Evolutionary conservation across 1,284 basidiomycete genomes (phyloP), one percentile per base, ranked within the genome.

Genomic region (Moniliella sp.): DNA sequence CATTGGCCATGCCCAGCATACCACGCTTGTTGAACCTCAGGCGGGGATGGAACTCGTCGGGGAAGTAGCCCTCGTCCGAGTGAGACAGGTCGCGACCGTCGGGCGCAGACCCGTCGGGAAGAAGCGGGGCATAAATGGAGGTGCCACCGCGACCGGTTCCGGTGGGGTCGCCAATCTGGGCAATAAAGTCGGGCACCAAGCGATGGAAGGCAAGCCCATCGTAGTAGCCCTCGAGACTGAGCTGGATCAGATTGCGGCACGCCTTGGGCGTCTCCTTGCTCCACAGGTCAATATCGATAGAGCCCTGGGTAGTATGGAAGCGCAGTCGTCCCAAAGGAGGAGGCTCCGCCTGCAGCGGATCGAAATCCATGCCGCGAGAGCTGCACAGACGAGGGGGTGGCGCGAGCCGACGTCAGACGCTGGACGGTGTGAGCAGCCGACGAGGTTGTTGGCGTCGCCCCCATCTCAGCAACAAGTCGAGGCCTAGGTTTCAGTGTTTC

Each of bases 221-320:
- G 62, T 94, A 97, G 63, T 91, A 94, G 4, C 86, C 83, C 67
- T 88, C 83, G 70, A 91, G 77, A 0, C 78, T 73, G 18, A 88
- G 67, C 11, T 78, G 74, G 30, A 93, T 67, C 61, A 88, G 83
- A 65, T 94, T 97, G 27, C 84, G 72, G 53, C 80, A 86, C 57
- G 91, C 70, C 64, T 79, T 81, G 0, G 88, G 88, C 12, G 79
- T 74, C 72, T 97, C 83, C 73, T 78, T 83, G 12, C 80, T 73
- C 83, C 86, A 97, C 34, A 97, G 66, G 57, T 94, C 88, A 29
- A 94, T 75, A 55, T 66, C 42, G 15, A 47, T 38, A 31, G 40
- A 35, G 26, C 53, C 56, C 9, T 72, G 75, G 1, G 82, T 83
- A 0, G 88, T 94, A 41, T 81, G 73, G 29, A 97, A 67, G 25